Base-by-base conservation (phyloP, 495 filamentous ascomycete species). In the Penicillium mononematosum region DNA sequence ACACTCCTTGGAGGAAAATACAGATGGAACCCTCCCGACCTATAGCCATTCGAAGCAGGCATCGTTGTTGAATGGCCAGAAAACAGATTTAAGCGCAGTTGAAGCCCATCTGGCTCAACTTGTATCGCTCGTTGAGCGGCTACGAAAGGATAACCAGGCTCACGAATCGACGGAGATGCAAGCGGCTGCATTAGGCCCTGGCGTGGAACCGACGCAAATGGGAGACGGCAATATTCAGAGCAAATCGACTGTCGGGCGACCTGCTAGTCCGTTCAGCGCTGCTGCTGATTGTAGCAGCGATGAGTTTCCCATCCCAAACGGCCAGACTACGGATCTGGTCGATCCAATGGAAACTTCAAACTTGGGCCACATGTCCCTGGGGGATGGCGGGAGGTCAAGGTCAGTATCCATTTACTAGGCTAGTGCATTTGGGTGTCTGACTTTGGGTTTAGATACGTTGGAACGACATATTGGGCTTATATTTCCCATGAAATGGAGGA, bases 401-500 rank as follows among this genome's bases (percentile, higher is more conserved):
- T 75, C 55, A 61, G 73, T 66, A 38, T n/a, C 0, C 4, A 38
- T 0, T 16, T 12, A 38, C 24, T 24, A 31, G 36, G 22, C 12
- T 5, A 20, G 9, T 17, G 16, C 10, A 0, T 10, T 10, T 2
- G 11, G 5, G 4, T 3, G 51, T 20, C 45, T 64, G 56, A 63
- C 36, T 39, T 38, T 38, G 34, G 34, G 17, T 50, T 14, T 58
- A 79, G 75, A 71, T 80, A 80, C 57, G 76, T 80, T 20, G 75
- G 76, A 43, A 80, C 77, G 5, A 80, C 78, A 19, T 80, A 77
- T 56, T 80, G 78, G 78, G 78, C 78, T 22, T 80, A 76, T 58
- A 78, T 80, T 22, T 76, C 75, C 14, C 69, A 76, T 34, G 76
- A 80, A 66, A 77, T 79, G 34, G 77, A 78, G 36, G 75, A 79